A percentile compares a stretch with the other conserved stretches of the same genome.
Evolutionary conservation across 495 filamentous ascomycete genomes (phyloP).

Genomic region (Astrocystis sublimbata): DNA sequence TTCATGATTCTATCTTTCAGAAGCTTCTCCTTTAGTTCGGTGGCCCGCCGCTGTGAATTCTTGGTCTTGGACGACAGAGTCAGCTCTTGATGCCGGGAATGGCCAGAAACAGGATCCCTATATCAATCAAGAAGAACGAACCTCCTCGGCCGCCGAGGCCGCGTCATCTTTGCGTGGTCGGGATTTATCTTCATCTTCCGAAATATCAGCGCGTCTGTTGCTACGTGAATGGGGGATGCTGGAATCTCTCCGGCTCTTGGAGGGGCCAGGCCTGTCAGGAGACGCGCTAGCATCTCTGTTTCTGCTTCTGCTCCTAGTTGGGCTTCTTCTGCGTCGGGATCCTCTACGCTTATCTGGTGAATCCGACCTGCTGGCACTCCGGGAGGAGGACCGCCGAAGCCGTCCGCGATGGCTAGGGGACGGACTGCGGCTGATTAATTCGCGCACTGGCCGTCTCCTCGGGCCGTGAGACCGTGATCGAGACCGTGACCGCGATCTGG

Average conservation of each 20-base stretch:
- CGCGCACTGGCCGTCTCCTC: constrained; percentile 43
- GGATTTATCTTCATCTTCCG: constrained; percentile 56
- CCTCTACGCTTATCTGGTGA: constrained; percentile 38
- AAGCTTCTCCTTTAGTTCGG: constrained; percentile 63
- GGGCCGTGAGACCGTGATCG: constrained; percentile 28
- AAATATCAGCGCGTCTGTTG: constrained; percentile 62
- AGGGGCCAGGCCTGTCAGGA: constrained; percentile 37
- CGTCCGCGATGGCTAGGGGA: constrained; percentile 40
- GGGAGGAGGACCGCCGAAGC: constrained; percentile 44
- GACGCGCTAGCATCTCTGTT: constrained; percentile 16
- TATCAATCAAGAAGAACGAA: constrained; percentile 44
- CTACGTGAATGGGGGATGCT: constrained; percentile 41
- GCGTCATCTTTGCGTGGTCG: constrained; percentile 34
- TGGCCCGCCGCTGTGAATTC: constrained; percentile 49
- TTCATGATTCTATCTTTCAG: constrained; percentile 68
- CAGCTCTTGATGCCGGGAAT: constrained; percentile 26
- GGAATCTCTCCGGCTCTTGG: constrained; percentile 41
- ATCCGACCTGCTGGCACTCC: constrained; percentile 40
- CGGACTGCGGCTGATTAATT: constrained; percentile 42
- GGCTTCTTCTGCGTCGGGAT: constrained; percentile 22
- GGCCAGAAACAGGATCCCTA: constrained; percentile 27
- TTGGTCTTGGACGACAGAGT: constrained; percentile 40
- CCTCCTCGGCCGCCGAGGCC: constrained; percentile 39
- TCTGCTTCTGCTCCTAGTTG: constrained; percentile 21
- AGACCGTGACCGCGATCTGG: constrained; percentile 12